A percentile compares a stretch with the other conserved stretches of the same genome.
Evolutionary conservation across 75 land plant genomes (phyloP).

Genomic region (Picea glauca): DNA sequence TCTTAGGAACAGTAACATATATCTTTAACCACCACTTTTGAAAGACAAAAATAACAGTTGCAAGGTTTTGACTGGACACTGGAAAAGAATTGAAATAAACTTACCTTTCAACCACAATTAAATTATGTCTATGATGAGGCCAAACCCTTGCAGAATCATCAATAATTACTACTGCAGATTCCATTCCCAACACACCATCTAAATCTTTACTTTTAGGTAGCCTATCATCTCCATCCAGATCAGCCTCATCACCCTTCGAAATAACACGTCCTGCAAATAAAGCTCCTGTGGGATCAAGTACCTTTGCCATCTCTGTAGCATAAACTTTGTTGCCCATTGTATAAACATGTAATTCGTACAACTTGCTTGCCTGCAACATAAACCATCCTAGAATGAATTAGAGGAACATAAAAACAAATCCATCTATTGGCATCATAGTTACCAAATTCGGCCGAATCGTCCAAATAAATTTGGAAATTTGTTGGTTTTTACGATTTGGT

Average conservation of each 20-base stretch:
- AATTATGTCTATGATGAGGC: conserved; percentile 94
- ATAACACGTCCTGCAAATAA: conserved; percentile 95
- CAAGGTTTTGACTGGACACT: neutral
- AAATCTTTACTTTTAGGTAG: conserved; percentile 91
- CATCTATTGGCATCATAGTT: too few relatives aligned
- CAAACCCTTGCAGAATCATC: conserved; percentile 97
- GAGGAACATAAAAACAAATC: conserved; percentile 1
- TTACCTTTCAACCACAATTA: conserved; percentile 95
- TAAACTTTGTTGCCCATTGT: conserved; percentile 99
- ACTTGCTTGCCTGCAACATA: conserved; percentile 81
- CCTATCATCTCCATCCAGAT: conserved; percentile 76
- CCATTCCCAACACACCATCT: conserved; percentile 98
- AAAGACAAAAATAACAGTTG: neutral
- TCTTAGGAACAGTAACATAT: neutral
- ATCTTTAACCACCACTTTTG: neutral
- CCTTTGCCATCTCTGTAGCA: conserved; percentile 99
- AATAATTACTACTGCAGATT: conserved; percentile 97
- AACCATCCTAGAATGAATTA: neutral
- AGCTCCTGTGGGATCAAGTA: conserved; percentile 91
- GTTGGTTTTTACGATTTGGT: too few relatives aligned
- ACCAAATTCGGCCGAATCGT: too few relatives aligned
- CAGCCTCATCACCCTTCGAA: conserved; percentile 91
- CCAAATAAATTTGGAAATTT: too few relatives aligned
- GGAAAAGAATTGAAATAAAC: neutral
- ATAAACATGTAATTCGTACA: conserved; percentile 91